Conservation (phyloP, 257 asterid genomes). For the Solanum medicagineum region DNA sequence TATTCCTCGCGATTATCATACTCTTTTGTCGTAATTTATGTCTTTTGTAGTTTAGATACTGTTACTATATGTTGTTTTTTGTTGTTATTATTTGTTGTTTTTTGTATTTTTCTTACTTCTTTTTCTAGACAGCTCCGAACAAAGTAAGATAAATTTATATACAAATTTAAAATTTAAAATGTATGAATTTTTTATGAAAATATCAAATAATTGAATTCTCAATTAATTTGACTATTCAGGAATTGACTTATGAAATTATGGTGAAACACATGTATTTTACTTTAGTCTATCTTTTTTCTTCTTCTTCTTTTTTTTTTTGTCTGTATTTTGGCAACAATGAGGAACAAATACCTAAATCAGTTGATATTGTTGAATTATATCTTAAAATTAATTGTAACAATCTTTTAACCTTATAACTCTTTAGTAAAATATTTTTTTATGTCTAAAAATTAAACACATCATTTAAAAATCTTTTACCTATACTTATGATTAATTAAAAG, state of each 20-base stretch:
- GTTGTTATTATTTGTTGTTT: not conserved
- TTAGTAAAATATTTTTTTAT: too few relatives aligned
- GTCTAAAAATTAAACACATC: too few relatives aligned
- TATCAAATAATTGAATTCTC: not conserved
- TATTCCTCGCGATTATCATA: too few relatives aligned
- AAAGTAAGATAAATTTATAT: not conserved
- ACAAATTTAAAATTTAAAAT: not conserved
- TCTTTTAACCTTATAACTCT: too few relatives aligned
- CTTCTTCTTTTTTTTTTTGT: not conserved
- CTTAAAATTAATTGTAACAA: too few relatives aligned
- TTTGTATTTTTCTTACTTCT: not conserved
- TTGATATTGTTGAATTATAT: not conserved
- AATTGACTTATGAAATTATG: not conserved
- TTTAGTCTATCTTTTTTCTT: too few relatives aligned
- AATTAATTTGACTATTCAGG: not conserved
- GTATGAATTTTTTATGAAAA: not conserved
- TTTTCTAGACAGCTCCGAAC: not conserved
- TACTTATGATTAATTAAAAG: too few relatives aligned
- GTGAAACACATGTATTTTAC: not conserved
- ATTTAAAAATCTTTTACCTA: too few relatives aligned
- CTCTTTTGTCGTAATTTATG: too few relatives aligned
- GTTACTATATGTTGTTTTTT: too few relatives aligned
- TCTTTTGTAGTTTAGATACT: too few relatives aligned
- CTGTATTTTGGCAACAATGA: not conserved
- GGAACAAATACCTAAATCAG: not conserved